These are phyloP conservation scores for Golubevia pallescens DNA, from an alignment of 1,284 basidiomycete species.

Conservation along the genomic window DNA sequence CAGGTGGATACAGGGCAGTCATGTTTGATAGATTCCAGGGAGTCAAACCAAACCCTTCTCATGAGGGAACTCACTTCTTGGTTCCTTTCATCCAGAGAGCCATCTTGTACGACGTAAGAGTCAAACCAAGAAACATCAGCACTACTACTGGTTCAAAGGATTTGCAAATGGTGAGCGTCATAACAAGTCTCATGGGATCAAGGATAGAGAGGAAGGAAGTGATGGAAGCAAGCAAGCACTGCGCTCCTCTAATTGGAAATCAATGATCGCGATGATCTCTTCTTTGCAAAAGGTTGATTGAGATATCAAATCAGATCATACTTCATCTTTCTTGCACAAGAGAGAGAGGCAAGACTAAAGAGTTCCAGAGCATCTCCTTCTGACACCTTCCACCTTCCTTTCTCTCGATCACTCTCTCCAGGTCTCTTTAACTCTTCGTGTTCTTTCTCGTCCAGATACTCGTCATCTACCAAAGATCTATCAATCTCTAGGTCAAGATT, in stretches of 20 bases:
- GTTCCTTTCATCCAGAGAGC: constrained; percentile 77
- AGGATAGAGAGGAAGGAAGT: no score
- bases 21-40: constrained; percentile 98
- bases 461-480: constrained; percentile 90
- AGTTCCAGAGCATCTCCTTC: no score
- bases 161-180: constrained; percentile 83
- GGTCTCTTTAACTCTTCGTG: constrained; percentile 91
- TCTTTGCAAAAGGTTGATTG: no score
- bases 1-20: constrained; percentile 83
- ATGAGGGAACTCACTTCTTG: constrained; percentile 93
- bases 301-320: no score
- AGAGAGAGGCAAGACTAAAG: no score
- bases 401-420: not conserved
- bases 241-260: no score
- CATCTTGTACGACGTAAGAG: constrained; percentile 95
- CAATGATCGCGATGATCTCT: no score
- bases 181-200: no score
- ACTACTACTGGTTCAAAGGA: constrained; percentile 95
- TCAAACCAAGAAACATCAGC: constrained; percentile 96
- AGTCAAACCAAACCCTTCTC: constrained; percentile 67
- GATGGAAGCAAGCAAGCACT: no score
- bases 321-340: no score
- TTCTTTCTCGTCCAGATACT: constrained; percentile 90
- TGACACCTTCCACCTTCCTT: not conserved
- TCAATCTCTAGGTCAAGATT: constrained; percentile 90